Base-by-base conservation (phyloP, 768 basidiomycete genomes). In the Leccinum pellstonianum region DNA sequence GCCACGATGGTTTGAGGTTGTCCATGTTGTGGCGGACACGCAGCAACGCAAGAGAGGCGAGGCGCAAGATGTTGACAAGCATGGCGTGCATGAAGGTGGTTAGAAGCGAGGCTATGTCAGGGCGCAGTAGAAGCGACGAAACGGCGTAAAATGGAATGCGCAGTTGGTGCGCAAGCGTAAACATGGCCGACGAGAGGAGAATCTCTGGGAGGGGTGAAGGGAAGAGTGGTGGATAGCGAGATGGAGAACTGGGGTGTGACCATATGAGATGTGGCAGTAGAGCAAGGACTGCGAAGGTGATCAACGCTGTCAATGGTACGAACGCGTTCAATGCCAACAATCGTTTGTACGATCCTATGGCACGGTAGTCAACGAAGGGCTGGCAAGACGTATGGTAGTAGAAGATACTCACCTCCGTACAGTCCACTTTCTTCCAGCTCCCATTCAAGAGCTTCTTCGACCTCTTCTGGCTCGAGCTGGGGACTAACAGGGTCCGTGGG, bases 121-220 rank as follows among this genome's bases (percentile, higher is more conserved):
- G 61, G 41, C 62, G 66, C 15, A 68, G 61, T 10, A 68, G 59
- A 68, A 68, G 55, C 61, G 74, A 77, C 8, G 80, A 76, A 25
- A 80, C 52, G 12, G 65, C 51, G 60, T 70, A 73, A 52, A 70
- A 38, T 73, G 63, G 61, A 72, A 77, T 49, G 74, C 72, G 60
- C 68, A 63, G 56, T 68, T 67, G 48, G 72, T 70, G 49, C 65
- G 70, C 56, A 61, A 72, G 60, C 48, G 74, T 61, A 54, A 74
- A 93, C 50, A 91, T 76, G 3, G 85, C 80, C 17, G 79, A 77
- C 0, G 88, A 82, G 48, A 83, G 73, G 56, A 89, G 66, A 17
- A 90, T 65, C 71, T 91, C 88, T 11, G 87, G 84, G 17, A 90
- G 64, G 1, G 90, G 88, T 29, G 80, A 83, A 3, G 83, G 84